Conservation (phyloP, 2,329 filamentous ascomycete species). For the Aspergillus sp. region DNA sequence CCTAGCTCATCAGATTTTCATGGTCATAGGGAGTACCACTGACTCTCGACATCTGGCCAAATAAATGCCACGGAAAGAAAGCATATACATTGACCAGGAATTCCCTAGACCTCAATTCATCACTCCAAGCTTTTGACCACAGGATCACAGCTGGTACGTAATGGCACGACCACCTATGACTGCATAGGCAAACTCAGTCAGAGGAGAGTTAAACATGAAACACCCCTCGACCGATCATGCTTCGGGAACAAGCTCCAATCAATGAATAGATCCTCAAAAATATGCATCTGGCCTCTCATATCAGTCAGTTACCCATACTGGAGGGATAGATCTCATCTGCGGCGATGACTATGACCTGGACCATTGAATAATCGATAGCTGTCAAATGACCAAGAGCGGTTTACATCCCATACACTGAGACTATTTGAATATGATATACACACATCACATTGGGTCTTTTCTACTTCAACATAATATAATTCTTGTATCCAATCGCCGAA, state of each 20-base stretch:
- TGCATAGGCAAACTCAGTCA: neutral
- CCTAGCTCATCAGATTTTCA: too few relatives aligned
- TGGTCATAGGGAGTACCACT: too few relatives aligned
- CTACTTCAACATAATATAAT: too few relatives aligned
- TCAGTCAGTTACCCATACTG: neutral
- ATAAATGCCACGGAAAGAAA: too few relatives aligned
- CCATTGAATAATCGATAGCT: neutral
- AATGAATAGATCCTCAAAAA: neutral
- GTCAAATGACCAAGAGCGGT: neutral
- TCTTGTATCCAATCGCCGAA: too few relatives aligned
- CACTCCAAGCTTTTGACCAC: too few relatives aligned
- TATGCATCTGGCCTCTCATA: neutral
- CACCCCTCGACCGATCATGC: neutral
- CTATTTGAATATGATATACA: neutral
- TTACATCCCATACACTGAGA: neutral
- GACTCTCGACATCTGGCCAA: too few relatives aligned
- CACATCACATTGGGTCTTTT: neutral
- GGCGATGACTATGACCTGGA: too few relatives aligned
- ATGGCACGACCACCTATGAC: neutral
- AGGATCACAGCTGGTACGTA: too few relatives aligned
- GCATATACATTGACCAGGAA: too few relatives aligned
- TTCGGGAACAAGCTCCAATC: neutral
- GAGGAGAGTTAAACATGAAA: neutral
- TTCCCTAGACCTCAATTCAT: neutral
- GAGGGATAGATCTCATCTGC: neutral